Conservation (phyloP, 441 rosid species). For the Brassica balearica region DNA sequence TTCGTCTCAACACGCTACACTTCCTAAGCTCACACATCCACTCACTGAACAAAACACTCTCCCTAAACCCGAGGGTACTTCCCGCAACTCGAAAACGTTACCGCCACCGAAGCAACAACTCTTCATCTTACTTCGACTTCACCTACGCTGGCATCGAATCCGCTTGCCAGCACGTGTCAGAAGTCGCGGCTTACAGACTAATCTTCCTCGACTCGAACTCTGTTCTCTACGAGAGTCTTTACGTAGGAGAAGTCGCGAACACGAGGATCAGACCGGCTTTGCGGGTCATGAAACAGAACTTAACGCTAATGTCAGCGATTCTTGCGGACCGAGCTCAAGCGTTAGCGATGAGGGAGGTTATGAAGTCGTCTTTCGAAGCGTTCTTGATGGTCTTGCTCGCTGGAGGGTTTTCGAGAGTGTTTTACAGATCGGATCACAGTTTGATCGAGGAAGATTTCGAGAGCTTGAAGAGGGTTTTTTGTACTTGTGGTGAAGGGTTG, state of each 20-base stretch:
- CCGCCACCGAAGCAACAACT: slow-evolving; percentile 46
- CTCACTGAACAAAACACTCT: slow-evolving; percentile 71
- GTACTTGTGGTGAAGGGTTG: slow-evolving; percentile 82
- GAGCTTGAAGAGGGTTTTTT: slow-evolving; percentile 67
- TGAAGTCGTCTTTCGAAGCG: slow-evolving; percentile 80
- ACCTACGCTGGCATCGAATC: slow-evolving; percentile 65
- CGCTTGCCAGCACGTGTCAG: slow-evolving; percentile 80
- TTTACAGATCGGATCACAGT: slow-evolving; percentile 59
- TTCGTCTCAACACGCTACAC: slow-evolving; percentile 84
- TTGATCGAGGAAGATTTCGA: slow-evolving; percentile 76
- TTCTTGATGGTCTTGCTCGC: slow-evolving; percentile 84
- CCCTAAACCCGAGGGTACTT: slow-evolving; percentile 58
- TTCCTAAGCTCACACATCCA: slow-evolving; percentile 75
- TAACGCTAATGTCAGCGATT: slow-evolving; percentile 69
- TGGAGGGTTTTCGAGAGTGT: slow-evolving; percentile 70
- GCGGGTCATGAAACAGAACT: slow-evolving; percentile 71
- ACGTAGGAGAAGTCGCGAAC: slow-evolving; percentile 63
- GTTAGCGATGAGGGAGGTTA: slow-evolving; percentile 76
- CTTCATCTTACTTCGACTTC: slow-evolving; percentile 67
- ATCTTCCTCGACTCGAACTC: slow-evolving; percentile 80
- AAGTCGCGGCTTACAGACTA: slow-evolving; percentile 88
- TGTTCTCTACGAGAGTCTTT: slow-evolving; percentile 74
- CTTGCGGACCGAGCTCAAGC: slow-evolving; percentile 79
- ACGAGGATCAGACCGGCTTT: slow-evolving; percentile 71
- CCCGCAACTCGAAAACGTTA: slow-evolving; percentile 54